These are phyloP conservation scores for Trichoderma breve DNA, from an alignment of 2,329 filamentous ascomycete genomes.

Conservation along the genomic window DNA sequence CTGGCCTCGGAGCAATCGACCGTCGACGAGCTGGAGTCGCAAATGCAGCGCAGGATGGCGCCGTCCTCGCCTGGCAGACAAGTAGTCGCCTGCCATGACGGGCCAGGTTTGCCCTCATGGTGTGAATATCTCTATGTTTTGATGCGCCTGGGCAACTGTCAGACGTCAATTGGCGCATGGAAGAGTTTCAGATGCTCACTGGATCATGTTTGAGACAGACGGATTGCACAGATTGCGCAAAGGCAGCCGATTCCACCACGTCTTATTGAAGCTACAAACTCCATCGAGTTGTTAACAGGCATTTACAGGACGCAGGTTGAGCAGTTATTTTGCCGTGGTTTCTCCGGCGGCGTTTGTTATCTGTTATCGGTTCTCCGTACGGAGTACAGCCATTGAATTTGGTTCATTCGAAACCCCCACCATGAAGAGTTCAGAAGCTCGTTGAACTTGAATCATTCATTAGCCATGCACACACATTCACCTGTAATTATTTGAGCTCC, in stretches of 20 bases:
- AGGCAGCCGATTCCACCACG: constrained; percentile 7
- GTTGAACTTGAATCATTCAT: neutral
- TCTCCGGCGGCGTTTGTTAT: constrained; percentile 5
- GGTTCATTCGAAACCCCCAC: neutral
- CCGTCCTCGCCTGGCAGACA: constrained; percentile 34
- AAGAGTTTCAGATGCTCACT: neutral
- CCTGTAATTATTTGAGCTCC: neutral
- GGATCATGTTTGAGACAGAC: constrained; percentile 17
- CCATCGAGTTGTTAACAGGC: neutral
- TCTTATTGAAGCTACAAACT: neutral
- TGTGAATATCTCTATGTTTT: constrained; percentile 32
- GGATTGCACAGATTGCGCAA: neutral
- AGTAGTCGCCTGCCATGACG: constrained; percentile 44
- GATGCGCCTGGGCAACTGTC: constrained; percentile 15
- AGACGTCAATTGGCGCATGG: constrained; percentile 17
- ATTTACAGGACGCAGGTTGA: neutral
- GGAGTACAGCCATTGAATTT: neutral
- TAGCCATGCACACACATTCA: neutral
- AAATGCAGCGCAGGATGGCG: constrained; percentile 36
- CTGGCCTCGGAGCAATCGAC: constrained; percentile 25
- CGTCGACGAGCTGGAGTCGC: constrained; percentile 31
- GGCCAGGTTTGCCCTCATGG: constrained; percentile 46
- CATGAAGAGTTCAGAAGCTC: neutral
- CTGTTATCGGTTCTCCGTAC: neutral
- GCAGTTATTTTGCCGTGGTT: constrained; percentile 4